These are phyloP conservation scores for Sphaerulina populicola DNA, from an alignment of 2,329 filamentous ascomycete species.

Conservation along the genomic window DNA sequence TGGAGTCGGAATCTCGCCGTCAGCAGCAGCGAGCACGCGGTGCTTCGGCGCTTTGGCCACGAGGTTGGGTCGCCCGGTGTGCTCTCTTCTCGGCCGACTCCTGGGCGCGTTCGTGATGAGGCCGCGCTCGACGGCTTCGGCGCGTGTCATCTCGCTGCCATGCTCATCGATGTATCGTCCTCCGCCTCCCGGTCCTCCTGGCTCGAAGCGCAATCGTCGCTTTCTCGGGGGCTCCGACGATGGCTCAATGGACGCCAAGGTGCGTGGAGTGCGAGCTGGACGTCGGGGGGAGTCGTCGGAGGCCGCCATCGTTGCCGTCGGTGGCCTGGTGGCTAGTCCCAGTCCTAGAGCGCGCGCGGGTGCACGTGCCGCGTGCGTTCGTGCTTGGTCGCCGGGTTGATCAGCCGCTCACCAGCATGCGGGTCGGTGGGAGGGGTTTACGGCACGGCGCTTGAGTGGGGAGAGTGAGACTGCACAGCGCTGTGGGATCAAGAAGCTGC, in stretches of 20 bases:
- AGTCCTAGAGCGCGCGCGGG: neutral
- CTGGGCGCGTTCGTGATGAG: constrained; percentile 7
- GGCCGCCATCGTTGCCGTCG: constrained; percentile 22
- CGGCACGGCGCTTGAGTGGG: neutral
- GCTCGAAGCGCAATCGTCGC: constrained; percentile 57
- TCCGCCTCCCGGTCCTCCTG: constrained; percentile 77
- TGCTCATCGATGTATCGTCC: constrained; percentile 74
- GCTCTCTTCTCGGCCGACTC: constrained; percentile 2
- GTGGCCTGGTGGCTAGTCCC: constrained; percentile 6
- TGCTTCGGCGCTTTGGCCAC: constrained; percentile 8
- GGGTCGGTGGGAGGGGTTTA: too few species aligned
- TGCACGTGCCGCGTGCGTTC: neutral
- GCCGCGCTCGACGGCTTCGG: constrained; percentile 35
- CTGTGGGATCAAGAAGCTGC: neutral
- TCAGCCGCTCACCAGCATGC: too few species aligned
- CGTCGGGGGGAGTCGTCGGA: constrained; percentile 24
- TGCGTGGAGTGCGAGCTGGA: constrained; percentile 25
- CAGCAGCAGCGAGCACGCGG: neutral
- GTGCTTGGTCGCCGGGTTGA: neutral
- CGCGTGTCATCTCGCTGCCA: constrained; percentile 48
- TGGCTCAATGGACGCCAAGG: constrained; percentile 26
- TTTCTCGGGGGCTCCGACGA: constrained; percentile 41
- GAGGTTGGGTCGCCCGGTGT: constrained; percentile 3
- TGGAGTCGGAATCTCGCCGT: constrained; percentile 10
- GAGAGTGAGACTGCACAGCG: neutral